A percentile compares a stretch with the other conserved stretches of the same genome.
phyloP scores from a whole-genome alignment of 352 stramenopile genomes.

The Phytophthora megakarya region DNA sequence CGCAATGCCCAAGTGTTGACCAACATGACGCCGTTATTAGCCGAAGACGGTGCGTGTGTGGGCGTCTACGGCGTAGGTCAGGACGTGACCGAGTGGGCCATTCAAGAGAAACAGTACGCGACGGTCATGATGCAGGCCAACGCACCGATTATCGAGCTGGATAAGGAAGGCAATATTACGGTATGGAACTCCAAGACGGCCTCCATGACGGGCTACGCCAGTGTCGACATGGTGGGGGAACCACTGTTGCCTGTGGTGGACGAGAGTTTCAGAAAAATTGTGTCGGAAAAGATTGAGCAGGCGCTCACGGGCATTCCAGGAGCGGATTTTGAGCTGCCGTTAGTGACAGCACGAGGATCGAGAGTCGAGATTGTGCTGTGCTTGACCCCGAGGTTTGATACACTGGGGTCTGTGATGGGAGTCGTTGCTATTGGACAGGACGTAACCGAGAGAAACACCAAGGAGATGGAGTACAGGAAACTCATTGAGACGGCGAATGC shows the following conservation, averaged over 20 bases:
- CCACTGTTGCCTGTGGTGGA: conserved; percentile 58
- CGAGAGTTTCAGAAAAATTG: conserved; percentile 49
- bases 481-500: conserved; percentile 91
- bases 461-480: conserved; percentile 75
- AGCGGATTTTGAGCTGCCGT: conserved; percentile 55
- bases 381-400: conserved; percentile 58
- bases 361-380: conserved; percentile 64
- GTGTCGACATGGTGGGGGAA: conserved; percentile 54
- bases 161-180: conserved; percentile 71
- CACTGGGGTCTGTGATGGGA: conserved; percentile 43
- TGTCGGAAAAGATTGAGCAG: conserved; percentile 58
- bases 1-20: conserved; percentile 54
- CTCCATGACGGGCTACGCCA: conserved; percentile 58
- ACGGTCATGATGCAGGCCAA: conserved; percentile 81
- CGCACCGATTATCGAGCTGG: conserved; percentile 78
- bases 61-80: conserved; percentile 68
- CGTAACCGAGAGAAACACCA: conserved; percentile 68
- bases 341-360: conserved; percentile 52
- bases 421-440: conserved; percentile 71
- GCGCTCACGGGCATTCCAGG: conserved; percentile 51
- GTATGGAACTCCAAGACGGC: conserved; percentile 71
- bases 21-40: conserved; percentile 57
- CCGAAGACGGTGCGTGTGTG: conserved; percentile 42
- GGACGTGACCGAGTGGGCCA: conserved; percentile 58
- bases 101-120: conserved; percentile 66